Percentiles rank a stretch among this genome's conserved stretches.
These are phyloP conservation scores for Mycena galericulata DNA, from an alignment of 768 basidiomycete genomes.

Conservation along the genomic window DNA sequence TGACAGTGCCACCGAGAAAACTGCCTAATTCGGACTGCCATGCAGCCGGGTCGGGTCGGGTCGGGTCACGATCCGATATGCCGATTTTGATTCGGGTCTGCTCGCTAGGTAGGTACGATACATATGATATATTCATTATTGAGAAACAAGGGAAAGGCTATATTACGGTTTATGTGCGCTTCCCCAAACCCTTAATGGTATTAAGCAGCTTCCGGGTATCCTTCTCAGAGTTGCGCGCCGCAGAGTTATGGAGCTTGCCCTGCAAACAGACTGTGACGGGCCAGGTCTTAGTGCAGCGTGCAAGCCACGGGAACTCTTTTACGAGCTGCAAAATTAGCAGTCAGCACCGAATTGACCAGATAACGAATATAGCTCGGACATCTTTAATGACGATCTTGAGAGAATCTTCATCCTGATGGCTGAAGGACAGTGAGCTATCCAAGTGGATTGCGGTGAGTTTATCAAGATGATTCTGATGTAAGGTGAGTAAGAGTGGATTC, in stretches of 20 bases:
- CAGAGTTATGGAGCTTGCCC: no score
- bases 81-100: no score
- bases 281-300: not conserved
- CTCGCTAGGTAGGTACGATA: no score
- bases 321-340: not conserved
- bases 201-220: not conserved
- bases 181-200: no score
- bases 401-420: not conserved
- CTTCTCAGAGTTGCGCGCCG: not conserved
- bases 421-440: not conserved
- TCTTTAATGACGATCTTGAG: not conserved
- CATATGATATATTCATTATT: no score
- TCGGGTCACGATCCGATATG: no score
- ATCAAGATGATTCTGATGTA: constrained; percentile 2
- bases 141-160: no score
- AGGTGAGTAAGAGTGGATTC: not conserved
- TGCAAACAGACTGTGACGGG: not conserved
- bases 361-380: not conserved
- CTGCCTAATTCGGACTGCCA: no score
- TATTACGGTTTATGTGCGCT: no score
- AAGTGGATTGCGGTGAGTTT: not conserved
- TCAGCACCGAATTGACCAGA: not conserved
- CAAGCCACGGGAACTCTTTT: not conserved
- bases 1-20: no score
- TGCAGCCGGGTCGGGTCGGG: no score